Conservation (phyloP, 1,284 basidiomycete species). For the Ganoderma multipileum region DNA sequence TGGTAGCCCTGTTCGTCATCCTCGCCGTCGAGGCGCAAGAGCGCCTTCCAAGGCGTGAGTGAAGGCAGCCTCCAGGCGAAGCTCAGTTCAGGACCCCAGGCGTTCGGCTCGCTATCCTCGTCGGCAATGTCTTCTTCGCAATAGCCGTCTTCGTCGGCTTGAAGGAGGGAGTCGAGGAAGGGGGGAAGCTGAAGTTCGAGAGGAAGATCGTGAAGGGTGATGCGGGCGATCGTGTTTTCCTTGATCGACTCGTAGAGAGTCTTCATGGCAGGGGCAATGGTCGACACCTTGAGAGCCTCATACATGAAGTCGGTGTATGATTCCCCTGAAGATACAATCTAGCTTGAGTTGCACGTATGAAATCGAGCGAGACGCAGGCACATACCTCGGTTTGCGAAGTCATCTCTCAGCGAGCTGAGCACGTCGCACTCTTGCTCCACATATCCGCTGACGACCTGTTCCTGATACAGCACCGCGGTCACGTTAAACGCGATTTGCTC, state of each 20-base stretch:
- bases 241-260: slow-evolving; percentile 79
- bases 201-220: slow-evolving; percentile 78
- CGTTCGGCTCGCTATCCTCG: slow-evolving; percentile 45
- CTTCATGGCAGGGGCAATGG: slow-evolving; percentile 79
- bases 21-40: slow-evolving; percentile 76
- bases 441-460: slow-evolving; percentile 85
- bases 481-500: slow-evolving; percentile 87
- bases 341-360: slow-evolving; percentile 1
- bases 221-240: slow-evolving; percentile 71
- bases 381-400: slow-evolving; percentile 65
- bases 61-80: slow-evolving; percentile 76
- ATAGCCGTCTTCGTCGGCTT: slow-evolving; percentile 57
- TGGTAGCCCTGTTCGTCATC: slow-evolving; percentile 60
- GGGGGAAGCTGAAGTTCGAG: slow-evolving; percentile 86
- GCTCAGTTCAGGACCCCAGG: slow-evolving; percentile 74
- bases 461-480: slow-evolving; percentile 87
- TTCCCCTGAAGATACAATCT: slow-evolving; percentile 49
- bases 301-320: slow-evolving; percentile 60
- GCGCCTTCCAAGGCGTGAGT: slow-evolving; percentile 92
- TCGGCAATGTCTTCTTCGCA: slow-evolving; percentile 51
- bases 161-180: slow-evolving; percentile 71
- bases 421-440: slow-evolving; percentile 80
- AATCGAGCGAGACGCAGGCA: slow-evolving; percentile 1
- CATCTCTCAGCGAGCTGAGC: slow-evolving; percentile 74
- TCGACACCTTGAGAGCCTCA: slow-evolving; percentile 69